A percentile compares a stretch with the other conserved stretches of the same genome.
These are phyloP conservation scores for Pleurotus salmoneostramineus DNA, from an alignment of 768 basidiomycete species.

Conservation along the genomic window DNA sequence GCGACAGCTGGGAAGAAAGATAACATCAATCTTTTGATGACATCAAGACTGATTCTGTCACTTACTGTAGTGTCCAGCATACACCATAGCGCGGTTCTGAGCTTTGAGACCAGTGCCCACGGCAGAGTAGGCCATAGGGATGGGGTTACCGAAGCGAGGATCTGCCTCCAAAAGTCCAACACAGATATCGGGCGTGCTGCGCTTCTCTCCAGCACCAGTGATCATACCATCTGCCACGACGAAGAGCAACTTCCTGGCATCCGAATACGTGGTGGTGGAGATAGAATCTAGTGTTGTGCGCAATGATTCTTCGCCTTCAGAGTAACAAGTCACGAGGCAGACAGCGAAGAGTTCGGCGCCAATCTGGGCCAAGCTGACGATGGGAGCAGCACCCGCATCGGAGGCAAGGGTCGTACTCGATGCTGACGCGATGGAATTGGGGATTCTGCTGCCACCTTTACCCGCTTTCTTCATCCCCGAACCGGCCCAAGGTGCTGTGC, in stretches of 20 bases:
- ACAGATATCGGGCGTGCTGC: constrained; percentile 95
- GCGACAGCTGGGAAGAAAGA: constrained; percentile 50
- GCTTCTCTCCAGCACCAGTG: constrained; percentile 94
- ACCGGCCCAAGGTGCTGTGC: constrained; percentile 93
- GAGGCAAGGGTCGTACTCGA: constrained; percentile 46
- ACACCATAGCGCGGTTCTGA: constrained; percentile 95
- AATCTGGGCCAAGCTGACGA: constrained; percentile 86
- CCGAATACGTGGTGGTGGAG: constrained; percentile 86
- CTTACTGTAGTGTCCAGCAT: constrained; percentile 99
- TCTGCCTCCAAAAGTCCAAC: constrained; percentile 90
- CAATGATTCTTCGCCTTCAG: constrained; percentile 92
- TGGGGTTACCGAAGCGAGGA: constrained; percentile 92
- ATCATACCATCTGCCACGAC: constrained; percentile 99
- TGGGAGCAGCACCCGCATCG: constrained; percentile 46
- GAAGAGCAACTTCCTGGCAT: constrained; percentile 88
- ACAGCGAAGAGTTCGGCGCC: constrained; percentile 94
- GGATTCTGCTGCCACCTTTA: constrained; percentile 38
- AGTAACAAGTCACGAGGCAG: constrained; percentile 96
- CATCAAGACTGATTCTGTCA: constrained; percentile 16
- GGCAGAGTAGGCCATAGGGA: constrained; percentile 89
- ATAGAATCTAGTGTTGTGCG: constrained; percentile 92
- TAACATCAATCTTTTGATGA: constrained; percentile 1
- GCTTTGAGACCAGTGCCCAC: constrained; percentile 88
- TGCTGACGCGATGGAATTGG: constrained; percentile 49
- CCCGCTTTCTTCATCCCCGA: constrained; percentile 44